Evolutionary conservation across 2,329 filamentous ascomycete genomes (phyloP).

Genomic region (Endoconidiophora polonica): DNA sequence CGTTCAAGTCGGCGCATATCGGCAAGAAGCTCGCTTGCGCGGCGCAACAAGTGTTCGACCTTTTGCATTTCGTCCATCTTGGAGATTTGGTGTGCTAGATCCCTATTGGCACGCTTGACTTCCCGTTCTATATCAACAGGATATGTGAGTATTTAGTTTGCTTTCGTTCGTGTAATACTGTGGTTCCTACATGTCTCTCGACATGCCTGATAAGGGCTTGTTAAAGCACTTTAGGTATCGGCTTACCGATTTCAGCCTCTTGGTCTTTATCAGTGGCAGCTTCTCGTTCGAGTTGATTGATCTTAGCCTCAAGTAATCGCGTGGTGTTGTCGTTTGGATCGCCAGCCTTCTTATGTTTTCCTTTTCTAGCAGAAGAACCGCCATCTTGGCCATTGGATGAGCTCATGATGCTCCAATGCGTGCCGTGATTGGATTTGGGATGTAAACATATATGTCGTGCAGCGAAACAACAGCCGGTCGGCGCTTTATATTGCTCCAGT

Average conservation of each 20-base stretch:
- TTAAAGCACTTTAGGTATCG: neutral
- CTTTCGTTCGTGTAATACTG: neutral
- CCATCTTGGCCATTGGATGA: conserved; percentile 4
- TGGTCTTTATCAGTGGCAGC: conserved; percentile 87
- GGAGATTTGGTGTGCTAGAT: conserved; percentile 71
- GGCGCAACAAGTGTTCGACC: conserved; percentile 77
- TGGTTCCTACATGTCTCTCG: neutral
- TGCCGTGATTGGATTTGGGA: no score
- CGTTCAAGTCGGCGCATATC: conserved; percentile 94
- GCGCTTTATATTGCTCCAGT: no score
- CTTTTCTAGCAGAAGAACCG: conserved; percentile 40
- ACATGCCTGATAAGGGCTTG: neutral
- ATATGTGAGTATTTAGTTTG: neutral
- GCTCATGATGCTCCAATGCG: conserved; percentile 2
- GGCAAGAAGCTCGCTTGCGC: conserved; percentile 76
- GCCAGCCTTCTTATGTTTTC: conserved; percentile 66
- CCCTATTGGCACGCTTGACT: conserved; percentile 84
- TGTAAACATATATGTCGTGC: no score
- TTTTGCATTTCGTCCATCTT: conserved; percentile 88
- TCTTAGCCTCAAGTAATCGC: conserved; percentile 80
- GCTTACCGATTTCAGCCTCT: conserved; percentile 81
- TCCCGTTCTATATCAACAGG: conserved; percentile 51
- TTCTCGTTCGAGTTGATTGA: conserved; percentile 88
- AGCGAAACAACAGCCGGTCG: no score
- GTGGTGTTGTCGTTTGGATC: conserved; percentile 75